Evolutionary conservation across 2,329 filamentous ascomycete species (phyloP).

Genomic region (Microsporum canis): DNA sequence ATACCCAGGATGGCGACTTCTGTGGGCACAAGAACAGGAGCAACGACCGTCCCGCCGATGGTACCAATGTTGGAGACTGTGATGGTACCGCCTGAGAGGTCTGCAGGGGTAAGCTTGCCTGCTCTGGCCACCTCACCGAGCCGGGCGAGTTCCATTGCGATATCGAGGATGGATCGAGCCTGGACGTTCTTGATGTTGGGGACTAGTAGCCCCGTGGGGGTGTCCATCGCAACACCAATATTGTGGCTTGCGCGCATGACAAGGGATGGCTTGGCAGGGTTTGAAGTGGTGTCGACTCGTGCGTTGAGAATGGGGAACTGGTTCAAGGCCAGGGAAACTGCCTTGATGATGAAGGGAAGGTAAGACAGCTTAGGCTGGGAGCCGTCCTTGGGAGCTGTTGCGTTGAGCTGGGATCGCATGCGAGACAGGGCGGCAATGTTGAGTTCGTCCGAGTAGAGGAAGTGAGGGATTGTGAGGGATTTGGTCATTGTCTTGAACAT

Average conservation of each 20-base stretch:
- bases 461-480: slow-evolving; percentile 83
- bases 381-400: slow-evolving; percentile 45
- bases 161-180: slow-evolving; percentile 60
- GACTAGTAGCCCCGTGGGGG: slow-evolving; percentile 74
- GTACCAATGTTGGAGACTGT: slow-evolving; percentile 95
- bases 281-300: slow-evolving; percentile 54
- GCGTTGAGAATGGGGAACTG: slow-evolving; percentile 81
- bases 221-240: slow-evolving; percentile 93
- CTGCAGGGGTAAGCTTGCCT: slow-evolving; percentile 62
- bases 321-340: slow-evolving; percentile 71
- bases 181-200: slow-evolving; percentile 83
- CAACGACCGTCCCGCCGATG: slow-evolving; percentile 84
- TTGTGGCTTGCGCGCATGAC: slow-evolving; percentile 78
- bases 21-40: slow-evolving; percentile 78
- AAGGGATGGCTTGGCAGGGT: slow-evolving; percentile 58
- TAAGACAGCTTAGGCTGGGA: slow-evolving; percentile 59
- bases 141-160: slow-evolving; percentile 63
- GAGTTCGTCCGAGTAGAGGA: slow-evolving; percentile 84
- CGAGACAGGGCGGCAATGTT: slow-evolving; percentile 65
- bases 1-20: slow-evolving; percentile 90
- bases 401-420: slow-evolving; percentile 55
- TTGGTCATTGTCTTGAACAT: slow-evolving; percentile 99
- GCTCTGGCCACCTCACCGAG: slow-evolving; percentile 60
- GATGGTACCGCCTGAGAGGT: slow-evolving; percentile 79
- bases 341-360: slow-evolving; percentile 92